Evolutionary conservation across 148 eudicot species (phyloP).

Genomic region (Arbutus unedo): DNA sequence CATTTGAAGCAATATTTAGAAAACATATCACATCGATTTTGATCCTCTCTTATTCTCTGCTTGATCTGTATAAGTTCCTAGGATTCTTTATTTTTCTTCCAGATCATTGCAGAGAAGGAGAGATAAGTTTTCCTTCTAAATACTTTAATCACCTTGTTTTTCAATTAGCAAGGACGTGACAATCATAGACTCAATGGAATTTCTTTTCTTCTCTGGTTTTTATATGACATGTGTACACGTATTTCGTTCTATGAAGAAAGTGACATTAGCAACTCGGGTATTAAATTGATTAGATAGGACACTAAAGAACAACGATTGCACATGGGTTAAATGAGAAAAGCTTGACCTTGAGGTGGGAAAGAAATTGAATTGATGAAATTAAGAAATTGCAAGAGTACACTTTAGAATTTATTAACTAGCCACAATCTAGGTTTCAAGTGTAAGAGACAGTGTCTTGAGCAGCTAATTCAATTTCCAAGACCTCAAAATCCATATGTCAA

Average conservation of each 20-base stretch:
- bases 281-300: not conserved
- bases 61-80: constrained; percentile 1
- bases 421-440: not conserved
- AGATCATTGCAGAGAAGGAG: not conserved
- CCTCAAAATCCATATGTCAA: not conserved
- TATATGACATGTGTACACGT: not conserved
- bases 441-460: not conserved
- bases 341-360: not conserved
- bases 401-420: not conserved
- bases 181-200: not conserved
- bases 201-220: not conserved
- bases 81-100: not conserved
- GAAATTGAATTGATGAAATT: not conserved
- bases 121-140: not conserved
- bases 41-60: not conserved
- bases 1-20: not conserved
- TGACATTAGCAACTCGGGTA: not conserved
- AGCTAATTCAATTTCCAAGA: not conserved
- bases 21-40: not conserved
- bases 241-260: not conserved
- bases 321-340: not conserved
- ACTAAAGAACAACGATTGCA: not conserved
- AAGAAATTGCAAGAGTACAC: not conserved
- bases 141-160: not conserved
- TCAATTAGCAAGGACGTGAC: not conserved